Base-by-base conservation (phyloP, 2,329 filamentous ascomycete genomes). In the Aspergillus vadensis region DNA sequence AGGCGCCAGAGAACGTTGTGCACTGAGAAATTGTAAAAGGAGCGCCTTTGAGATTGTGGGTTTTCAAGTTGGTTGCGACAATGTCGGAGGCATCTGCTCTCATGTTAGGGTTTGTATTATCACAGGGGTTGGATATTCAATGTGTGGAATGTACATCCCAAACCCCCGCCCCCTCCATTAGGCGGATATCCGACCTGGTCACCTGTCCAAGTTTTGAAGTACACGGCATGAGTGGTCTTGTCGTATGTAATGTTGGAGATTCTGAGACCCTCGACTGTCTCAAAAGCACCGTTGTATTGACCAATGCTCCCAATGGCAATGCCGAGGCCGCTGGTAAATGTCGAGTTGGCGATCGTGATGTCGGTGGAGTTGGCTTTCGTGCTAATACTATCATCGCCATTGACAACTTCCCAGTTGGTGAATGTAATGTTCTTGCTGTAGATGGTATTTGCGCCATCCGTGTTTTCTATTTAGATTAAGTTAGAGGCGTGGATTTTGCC, bases 201-300 rank as follows among this genome's bases (percentile, higher is more conserved):
- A 17, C 82, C 83, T 0, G 83, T 83, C 85, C 85, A 87, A 0
- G 84, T 86, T 74, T 87, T 87, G 61, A 86, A 70, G 64, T 85
- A 84, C 19, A 67, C 77, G 1, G 77, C 81, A 62, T 84, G 79
- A 1, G 77, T 66, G 4, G 81, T 84, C 59, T 81, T 76, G 51
- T 76, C 64, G 55, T 79, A 79, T 2, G 73, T 75, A 32, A 85
- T 77, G 65, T 85, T 82, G 8, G 76, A 73, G 1, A 77, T 82
- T 5, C 73, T 76, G 38, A 86, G 74, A 58, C 81, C 78, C 65
- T 83, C 77, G 12, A 87, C 76, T 10, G 76, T 78, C 65, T 86
- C 83, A 59, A 76, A 81, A 2, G 69, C 63, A 9, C 74, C 78
- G 0, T 79, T 72, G 61, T 84, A 85, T 70, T 86, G 85, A 0